Evolutionary conservation across 148 eudicot genomes (phyloP), one percentile per base, ranked within the genome.

Genomic region (Dysphania ambrosioides): DNA sequence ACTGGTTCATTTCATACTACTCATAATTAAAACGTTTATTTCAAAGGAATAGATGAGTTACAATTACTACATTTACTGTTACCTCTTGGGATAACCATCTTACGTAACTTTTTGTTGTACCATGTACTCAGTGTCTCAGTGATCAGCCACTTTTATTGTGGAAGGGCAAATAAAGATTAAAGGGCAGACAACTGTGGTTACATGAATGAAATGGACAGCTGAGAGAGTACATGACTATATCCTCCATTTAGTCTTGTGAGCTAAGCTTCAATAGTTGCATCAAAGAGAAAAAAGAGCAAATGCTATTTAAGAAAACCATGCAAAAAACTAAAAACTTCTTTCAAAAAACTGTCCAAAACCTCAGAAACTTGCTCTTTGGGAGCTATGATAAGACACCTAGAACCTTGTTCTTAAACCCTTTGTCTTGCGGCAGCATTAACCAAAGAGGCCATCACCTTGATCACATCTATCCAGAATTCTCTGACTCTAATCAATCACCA

Each of bases 271-370:
- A 70, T 36, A 16, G 26, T 51, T 61, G 65, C 24, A 67, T 8
- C 1, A 32, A 26, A 40, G 47, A 66, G 27, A 56, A 10, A 59
- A n/a, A n/a, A n/a, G 41, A 70, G 68, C 71, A 79, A 83, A 88
- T 91, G 91, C 71, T 65, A 76, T 74, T 87, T n/a, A 88, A 79
- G 68, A 75, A 75, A 18, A 66, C 78, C 66, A 75, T 75, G 29
- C 47, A 77, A 59, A 87, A 86, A 55, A 82, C 89, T 83, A 91
- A 84, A 79, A 73, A 51, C 31, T 80, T 89, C 81, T 47, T 91
- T 41, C 83, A 71, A 73, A 85, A 85, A 83, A 85, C 88, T 59
- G 71, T 91, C 56, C 81, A 79, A 57, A 85, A 68, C 77, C 82
- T 94, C 70, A 88, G 70, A 44, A 86, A 84, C 63, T 81, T 83